Evolutionary conservation across 805 yeast genomes (phyloP).

Genomic region (Ogataea glucozyma): DNA sequence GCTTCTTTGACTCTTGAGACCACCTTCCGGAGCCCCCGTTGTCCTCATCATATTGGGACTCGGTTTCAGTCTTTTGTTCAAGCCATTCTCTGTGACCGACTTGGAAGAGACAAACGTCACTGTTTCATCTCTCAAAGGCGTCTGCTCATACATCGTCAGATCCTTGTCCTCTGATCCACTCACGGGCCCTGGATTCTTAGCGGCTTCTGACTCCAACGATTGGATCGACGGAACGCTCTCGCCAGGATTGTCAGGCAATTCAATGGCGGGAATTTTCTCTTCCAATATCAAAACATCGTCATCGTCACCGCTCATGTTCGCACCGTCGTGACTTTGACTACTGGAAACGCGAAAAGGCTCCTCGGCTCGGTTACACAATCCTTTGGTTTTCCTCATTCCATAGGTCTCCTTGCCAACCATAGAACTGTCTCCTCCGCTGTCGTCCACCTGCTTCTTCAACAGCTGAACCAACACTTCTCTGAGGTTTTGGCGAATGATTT

Average conservation of each 20-base stretch:
- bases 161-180: no score
- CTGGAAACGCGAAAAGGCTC: background rate
- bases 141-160: no score
- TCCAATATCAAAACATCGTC: constrained; percentile 14
- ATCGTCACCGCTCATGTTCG: constrained; percentile 3
- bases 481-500: constrained; percentile 26
- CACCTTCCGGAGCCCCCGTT: no score
- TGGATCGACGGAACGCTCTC: no score
- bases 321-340: background rate
- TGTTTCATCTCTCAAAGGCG: no score
- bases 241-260: no score
- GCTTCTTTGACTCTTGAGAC: no score
- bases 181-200: no score
- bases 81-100: no score
- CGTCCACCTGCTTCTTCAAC: constrained; percentile 30
- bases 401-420: constrained; percentile 29
- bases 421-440: constrained; percentile 26
- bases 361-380: background rate
- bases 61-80: no score
- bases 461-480: constrained; percentile 28
- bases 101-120: no score
- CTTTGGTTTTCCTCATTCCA: constrained; percentile 1
- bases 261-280: constrained; percentile 1
- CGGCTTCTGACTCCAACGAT: background rate
- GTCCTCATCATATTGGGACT: no score